Conservation (phyloP, 805 yeast genomes). For the Tetrapisispora iriomotensis region DNA sequence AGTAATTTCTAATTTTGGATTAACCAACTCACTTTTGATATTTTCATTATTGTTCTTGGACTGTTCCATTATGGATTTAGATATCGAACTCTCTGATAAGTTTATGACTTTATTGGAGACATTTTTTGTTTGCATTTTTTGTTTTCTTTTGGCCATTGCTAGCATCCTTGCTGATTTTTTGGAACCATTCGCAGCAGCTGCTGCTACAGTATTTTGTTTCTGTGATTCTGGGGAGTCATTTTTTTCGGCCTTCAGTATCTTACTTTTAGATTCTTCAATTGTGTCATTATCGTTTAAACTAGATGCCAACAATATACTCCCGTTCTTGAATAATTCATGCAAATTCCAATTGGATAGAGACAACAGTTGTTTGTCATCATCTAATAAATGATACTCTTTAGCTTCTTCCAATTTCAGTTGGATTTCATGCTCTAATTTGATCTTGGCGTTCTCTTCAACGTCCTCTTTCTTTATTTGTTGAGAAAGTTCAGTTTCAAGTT, state of each 20-base stretch:
- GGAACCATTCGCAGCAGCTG: constrained; percentile 6
- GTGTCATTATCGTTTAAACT: constrained; percentile 11
- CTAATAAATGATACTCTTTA: constrained; percentile 14
- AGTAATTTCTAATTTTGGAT: constrained; percentile 52
- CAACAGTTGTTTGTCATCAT: constrained; percentile 17
- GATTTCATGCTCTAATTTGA: constrained; percentile 27
- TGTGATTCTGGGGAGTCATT: neutral
- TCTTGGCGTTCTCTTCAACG: constrained; percentile 19
- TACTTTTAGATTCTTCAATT: constrained; percentile 8
- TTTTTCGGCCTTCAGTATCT: constrained; percentile 9
- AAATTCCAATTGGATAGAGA: constrained; percentile 22
- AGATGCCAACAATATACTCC: constrained; percentile 22
- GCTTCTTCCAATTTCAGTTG: constrained; percentile 24
- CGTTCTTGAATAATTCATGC: constrained; percentile 22
- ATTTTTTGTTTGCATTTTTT: constrained; percentile 58
- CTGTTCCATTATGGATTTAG: constrained; percentile 31
- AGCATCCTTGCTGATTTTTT: constrained; percentile 64
- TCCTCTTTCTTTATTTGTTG: constrained; percentile 14
- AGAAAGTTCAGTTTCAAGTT: constrained; percentile 2
- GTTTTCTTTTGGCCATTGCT: constrained; percentile 90
- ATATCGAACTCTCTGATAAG: constrained; percentile 60
- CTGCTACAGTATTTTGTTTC: neutral
- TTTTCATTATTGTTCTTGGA: constrained; percentile 19
- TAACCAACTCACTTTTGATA: constrained; percentile 15
- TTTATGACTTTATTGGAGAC: constrained; percentile 48